These are phyloP conservation scores for Immersiporthe knoxdaviesiana DNA, from an alignment of 2,329 filamentous ascomycete species.

Conservation along the genomic window DNA sequence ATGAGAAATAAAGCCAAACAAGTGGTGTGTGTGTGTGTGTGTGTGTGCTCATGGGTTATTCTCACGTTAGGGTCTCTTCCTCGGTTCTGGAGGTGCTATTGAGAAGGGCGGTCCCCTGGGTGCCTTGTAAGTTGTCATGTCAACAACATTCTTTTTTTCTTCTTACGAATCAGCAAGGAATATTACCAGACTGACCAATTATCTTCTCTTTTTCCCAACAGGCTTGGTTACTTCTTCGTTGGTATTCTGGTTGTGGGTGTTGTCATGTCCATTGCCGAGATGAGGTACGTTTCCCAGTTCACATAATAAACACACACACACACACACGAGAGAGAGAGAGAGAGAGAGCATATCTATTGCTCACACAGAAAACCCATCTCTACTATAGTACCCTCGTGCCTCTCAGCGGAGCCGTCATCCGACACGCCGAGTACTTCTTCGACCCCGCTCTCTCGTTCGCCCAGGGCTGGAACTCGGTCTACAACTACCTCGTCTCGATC, in stretches of 20 bases:
- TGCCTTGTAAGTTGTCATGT: constrained; percentile 17
- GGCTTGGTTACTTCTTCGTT: constrained; percentile 21
- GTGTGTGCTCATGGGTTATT: too few relatives aligned
- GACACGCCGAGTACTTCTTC: constrained; percentile 25
- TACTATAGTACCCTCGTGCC: constrained; percentile 19
- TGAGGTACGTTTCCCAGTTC: neutral
- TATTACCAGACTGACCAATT: neutral
- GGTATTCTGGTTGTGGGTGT: constrained; percentile 18
- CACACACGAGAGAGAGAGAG: neutral
- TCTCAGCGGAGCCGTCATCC: constrained; percentile 22
- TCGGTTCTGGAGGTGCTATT: constrained; percentile 18
- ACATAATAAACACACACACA: neutral
- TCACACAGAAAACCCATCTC: neutral
- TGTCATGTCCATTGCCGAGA: constrained; percentile 22
- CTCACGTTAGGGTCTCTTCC: constrained; percentile 15
- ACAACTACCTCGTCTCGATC: constrained; percentile 26
- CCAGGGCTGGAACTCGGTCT: constrained; percentile 25
- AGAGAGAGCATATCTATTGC: neutral
- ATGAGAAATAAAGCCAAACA: neutral
- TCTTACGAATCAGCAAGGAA: neutral
- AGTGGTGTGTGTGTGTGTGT: neutral
- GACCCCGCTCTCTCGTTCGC: constrained; percentile 27
- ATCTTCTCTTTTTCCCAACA: neutral
- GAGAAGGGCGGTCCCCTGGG: constrained; percentile 15
- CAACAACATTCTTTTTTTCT: too few relatives aligned